Evolutionary conservation across 164 flowering plant species (phyloP), one percentile per base, ranked within the genome.

Genomic region (Berberis thunbergii): DNA sequence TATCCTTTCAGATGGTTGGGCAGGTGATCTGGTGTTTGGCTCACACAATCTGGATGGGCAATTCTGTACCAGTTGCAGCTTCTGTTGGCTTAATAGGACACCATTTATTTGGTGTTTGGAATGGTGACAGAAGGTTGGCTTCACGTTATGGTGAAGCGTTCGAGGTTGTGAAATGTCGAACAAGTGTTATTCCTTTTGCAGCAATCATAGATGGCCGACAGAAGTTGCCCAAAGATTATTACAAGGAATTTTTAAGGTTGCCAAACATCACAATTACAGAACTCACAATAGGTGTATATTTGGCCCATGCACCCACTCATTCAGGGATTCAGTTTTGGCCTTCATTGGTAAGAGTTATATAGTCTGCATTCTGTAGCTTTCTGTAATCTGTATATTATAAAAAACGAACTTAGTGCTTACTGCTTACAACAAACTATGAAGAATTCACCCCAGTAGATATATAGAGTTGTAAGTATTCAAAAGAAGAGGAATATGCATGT

Each of bases 141-240:
- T 48, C 62, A 40, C 69, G 92, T 64, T 80, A 87, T 58, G 96
- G 99, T 6, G 83, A 89, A 64, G 86, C 83, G 63, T 94, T 91
- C 68, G 93, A 91, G 59, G 75, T 42, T 42, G 80, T 94, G 56
- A 91, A 85, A 80, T 74, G 67, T 48, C 78, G 96, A 66, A 94
- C 99, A 5, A 91, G 99, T 63, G 66, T 91, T 43, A 58, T 94
- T 12, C 99, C 99, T 39, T 94, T 94, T 77, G 96, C 91, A 13
- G 99, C 99, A 2, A 87, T 94, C 43, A 68, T 94, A n/a, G 87
- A 86, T 45, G 97, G 99, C n/a, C 93, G 99, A 5, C 99, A 94
- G 68, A 82, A 78, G 73, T 73, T 94, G 70, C 97, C 99, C 1
- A 64, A 79, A 67, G 88, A 87, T 72, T 94, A 86, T 70, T 86